Conservation (phyloP, 1,284 basidiomycete species). For the Heterobasidion parviporum region DNA sequence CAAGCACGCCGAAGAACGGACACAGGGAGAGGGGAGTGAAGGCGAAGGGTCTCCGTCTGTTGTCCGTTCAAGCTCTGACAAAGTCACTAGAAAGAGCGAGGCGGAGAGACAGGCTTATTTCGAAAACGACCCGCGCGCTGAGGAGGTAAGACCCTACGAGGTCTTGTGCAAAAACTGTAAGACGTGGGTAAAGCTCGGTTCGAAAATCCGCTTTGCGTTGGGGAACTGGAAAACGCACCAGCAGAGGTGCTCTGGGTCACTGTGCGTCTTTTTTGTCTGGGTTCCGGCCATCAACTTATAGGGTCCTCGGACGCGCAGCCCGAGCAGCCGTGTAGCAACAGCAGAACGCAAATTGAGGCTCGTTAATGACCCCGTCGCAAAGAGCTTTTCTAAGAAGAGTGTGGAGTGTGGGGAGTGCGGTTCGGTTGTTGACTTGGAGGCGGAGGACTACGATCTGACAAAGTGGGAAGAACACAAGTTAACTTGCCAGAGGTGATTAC, state of each 20-base stretch:
- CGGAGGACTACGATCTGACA: conserved; percentile 47
- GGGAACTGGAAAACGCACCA: conserved; percentile 48
- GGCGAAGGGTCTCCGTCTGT: conserved; percentile 20
- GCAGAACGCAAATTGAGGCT: conserved; percentile 50
- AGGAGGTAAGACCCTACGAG: conserved; percentile 38
- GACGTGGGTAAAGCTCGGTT: conserved; percentile 48
- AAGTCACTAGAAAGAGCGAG: conserved; percentile 21
- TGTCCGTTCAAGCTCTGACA: conserved; percentile 13
- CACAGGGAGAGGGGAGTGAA: conserved; percentile 8
- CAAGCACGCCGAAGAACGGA: conserved; percentile 2
- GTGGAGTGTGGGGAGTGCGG: conserved; percentile 48
- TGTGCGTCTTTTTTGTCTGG: conserved; percentile 20
- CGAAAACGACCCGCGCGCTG: conserved; percentile 41
- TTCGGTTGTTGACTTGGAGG: conserved; percentile 30
- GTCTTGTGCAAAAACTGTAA: conserved; percentile 52
- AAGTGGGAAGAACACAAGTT: conserved; percentile 55
- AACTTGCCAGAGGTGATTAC: conserved; percentile 36
- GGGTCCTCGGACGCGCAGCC: conserved; percentile 24
- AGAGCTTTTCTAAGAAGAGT: conserved; percentile 30
- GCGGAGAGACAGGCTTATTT: conserved; percentile 42
- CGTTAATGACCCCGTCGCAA: conserved; percentile 52
- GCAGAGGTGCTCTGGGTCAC: conserved; percentile 30
- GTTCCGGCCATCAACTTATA: neutral
- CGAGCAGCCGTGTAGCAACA: conserved; percentile 45
- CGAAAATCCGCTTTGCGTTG: conserved; percentile 29